Conservation (phyloP, 1,284 basidiomycete genomes). For the Trametes pubescens region DNA sequence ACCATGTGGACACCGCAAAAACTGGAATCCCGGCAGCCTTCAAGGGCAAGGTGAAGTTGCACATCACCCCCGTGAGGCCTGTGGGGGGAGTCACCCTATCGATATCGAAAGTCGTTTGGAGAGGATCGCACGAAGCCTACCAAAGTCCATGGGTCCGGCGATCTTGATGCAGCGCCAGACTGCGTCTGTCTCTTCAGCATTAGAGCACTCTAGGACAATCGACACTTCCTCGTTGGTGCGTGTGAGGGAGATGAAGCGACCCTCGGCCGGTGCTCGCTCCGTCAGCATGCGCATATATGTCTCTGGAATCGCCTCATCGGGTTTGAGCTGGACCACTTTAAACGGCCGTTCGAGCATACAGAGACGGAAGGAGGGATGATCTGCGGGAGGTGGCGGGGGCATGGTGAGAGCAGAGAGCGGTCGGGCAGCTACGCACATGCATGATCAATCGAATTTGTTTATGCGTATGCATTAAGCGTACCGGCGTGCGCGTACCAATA, state of each 20-base stretch:
- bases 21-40: conserved; percentile 62
- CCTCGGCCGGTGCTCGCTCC: background rate
- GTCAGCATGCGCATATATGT: conserved; percentile 23
- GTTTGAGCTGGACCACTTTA: conserved; percentile 62
- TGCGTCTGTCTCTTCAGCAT: conserved; percentile 38
- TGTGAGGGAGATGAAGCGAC: conserved; percentile 63
- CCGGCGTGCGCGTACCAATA: too few species aligned
- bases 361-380: conserved; percentile 51
- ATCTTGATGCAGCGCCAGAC: conserved; percentile 71
- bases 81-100: too few species aligned
- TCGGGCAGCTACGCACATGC: background rate
- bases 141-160: conserved; percentile 70
- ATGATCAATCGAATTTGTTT: background rate
- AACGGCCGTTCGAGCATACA: conserved; percentile 62
- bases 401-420: background rate
- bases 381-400: conserved; percentile 26
- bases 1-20: conserved; percentile 79
- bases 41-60: conserved; percentile 63
- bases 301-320: conserved; percentile 38
- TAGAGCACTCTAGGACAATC: conserved; percentile 55
- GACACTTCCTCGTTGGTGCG: conserved; percentile 70
- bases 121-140: conserved; percentile 43
- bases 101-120: background rate
- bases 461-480: too few species aligned
- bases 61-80: conserved; percentile 63